Evolutionary conservation across 176 grass and related monocot species (phyloP).

Genomic region (Tillandsia leiboldiana): DNA sequence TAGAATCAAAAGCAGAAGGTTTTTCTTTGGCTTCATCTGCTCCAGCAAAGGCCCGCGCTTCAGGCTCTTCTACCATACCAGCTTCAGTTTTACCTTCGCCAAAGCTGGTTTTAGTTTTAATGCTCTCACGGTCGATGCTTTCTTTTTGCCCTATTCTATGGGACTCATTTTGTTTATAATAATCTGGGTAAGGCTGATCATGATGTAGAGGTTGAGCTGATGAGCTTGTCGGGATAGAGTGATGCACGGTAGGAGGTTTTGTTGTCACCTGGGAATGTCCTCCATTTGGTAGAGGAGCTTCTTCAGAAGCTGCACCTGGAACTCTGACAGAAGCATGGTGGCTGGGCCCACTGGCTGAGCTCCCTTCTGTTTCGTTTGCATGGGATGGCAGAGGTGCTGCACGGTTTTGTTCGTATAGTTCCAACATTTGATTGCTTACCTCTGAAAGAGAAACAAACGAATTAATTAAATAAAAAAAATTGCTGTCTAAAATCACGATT

Average conservation of each 20-base stretch:
- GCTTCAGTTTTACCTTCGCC: neutral
- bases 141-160: neutral
- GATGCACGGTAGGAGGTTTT: constrained; percentile 17
- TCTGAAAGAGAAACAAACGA: constrained; percentile 38
- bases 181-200: constrained; percentile 20
- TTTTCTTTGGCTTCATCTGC: constrained; percentile 27
- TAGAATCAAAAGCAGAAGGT: constrained; percentile 24
- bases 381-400: constrained; percentile 29
- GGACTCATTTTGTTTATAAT: constrained; percentile 30
- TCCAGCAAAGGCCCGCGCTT: neutral
- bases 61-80: neutral
- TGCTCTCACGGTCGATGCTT: neutral
- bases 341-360: constrained; percentile 33
- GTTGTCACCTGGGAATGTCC: constrained; percentile 20
- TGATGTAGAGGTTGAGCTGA: constrained; percentile 13
- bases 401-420: constrained; percentile 75
- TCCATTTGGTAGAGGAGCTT: constrained; percentile 25
- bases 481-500: neutral
- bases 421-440: constrained; percentile 94
- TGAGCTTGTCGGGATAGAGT: constrained; percentile 17
- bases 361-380: constrained; percentile 54
- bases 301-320: constrained; percentile 23
- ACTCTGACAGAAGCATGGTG: constrained; percentile 27
- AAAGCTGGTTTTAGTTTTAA: neutral
- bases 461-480: neutral